Evolutionary conservation across 2,329 filamentous ascomycete genomes (phyloP).

Genomic region (Metarhizium guizhouense): DNA sequence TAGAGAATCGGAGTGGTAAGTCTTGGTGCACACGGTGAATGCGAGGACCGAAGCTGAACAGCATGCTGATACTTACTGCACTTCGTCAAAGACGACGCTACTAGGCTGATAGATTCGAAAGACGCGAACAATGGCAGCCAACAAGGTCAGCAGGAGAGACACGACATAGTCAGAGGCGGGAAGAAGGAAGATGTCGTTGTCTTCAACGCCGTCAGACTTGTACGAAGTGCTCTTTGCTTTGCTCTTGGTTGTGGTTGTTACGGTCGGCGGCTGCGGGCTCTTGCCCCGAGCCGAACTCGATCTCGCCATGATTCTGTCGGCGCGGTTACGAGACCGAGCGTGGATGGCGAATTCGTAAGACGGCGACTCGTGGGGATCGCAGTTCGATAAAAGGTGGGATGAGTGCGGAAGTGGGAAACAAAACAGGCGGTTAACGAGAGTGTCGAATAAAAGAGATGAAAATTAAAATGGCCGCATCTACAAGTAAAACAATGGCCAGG

Average conservation of each 20-base stretch:
- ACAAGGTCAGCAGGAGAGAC: slow-evolving; percentile 60
- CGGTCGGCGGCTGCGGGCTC: slow-evolving; percentile 23
- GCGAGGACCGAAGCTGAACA: background rate
- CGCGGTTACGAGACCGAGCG: background rate
- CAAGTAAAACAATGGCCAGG: slow-evolving; percentile 4
- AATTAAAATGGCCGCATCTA: slow-evolving; percentile 7
- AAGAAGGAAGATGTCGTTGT: slow-evolving; percentile 88
- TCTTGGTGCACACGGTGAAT: slow-evolving; percentile 8
- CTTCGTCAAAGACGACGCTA: slow-evolving; percentile 97
- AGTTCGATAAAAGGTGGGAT: background rate
- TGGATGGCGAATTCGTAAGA: background rate
- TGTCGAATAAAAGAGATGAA: slow-evolving; percentile 9
- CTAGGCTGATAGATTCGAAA: slow-evolving; percentile 95
- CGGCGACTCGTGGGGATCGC: slow-evolving; percentile 1
- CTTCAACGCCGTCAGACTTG: slow-evolving; percentile 68
- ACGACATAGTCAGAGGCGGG: slow-evolving; percentile 76
- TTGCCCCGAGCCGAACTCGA: slow-evolving; percentile 25
- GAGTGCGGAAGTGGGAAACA: background rate
- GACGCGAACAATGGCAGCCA: slow-evolving; percentile 73
- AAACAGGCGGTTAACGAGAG: slow-evolving; percentile 11
- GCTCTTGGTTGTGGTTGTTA: slow-evolving; percentile 19
- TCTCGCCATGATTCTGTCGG: slow-evolving; percentile 22
- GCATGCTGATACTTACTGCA: slow-evolving; percentile 66
- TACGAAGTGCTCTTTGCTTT: slow-evolving; percentile 45
- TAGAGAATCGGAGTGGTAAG: slow-evolving; percentile 27